Evolutionary conservation across 2,329 filamentous ascomycete species (phyloP), one percentile per base, ranked within the genome.

Genomic region (Pezicula neosporulosa): DNA sequence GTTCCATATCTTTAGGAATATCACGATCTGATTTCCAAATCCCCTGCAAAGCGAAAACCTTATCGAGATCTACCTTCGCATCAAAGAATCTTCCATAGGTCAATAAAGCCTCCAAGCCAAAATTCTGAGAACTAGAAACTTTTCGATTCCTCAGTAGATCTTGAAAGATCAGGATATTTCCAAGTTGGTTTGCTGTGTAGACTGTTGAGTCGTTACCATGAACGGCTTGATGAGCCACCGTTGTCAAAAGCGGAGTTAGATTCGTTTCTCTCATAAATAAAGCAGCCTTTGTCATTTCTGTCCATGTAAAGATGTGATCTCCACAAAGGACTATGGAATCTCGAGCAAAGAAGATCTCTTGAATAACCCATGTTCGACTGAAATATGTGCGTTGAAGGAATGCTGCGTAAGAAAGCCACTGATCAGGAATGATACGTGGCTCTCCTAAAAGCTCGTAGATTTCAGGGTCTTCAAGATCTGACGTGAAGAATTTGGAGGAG

Each of bases 401-500:
- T 7, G 43, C 51, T 8, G 54, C 54, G 35, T 53, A 50, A 3
- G 43, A 39, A 16, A 47, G n/a, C 55, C 55, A 56, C 38, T 53
- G 41, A 44, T 38, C 44, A 9, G 3, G 15, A 13, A 21, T 30
- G 3, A 55, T 49, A 12, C 28, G 43, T 19, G 44, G 30, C 33
- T 55, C 53, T 9, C 45, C 48, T 10, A 57, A 19, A 1, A 19
- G 39, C 6, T 52, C 33, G 15, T 50, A 55, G 1, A 48, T 16
- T 3, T 33, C 42, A 16, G 24, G 15, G 15, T 53, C 42, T 15
- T 50, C 44, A 8, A 57, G 27, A 16, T 55, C 18, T 7, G 38
- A 42, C 7, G 38, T 42, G 38, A 42, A 42, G 18, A 16, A 19
- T 24, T 19, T 18, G n/a, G 24, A 24, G 7, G 24, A 24, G 24